phyloP scores from a whole-genome alignment of 495 filamentous ascomycete genomes.

The Tuber umbilicatum region DNA sequence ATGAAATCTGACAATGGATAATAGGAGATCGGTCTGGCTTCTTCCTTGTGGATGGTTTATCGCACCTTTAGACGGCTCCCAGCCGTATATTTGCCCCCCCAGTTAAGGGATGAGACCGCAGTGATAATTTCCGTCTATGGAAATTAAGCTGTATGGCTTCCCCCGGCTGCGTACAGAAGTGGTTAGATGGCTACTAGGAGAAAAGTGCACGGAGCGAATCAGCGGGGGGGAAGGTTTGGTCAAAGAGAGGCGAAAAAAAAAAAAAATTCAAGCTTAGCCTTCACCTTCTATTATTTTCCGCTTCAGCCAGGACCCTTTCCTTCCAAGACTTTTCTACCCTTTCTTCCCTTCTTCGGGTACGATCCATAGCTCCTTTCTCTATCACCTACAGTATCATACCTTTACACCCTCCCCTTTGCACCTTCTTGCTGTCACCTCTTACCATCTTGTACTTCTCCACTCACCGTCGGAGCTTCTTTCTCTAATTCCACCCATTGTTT shows the following conservation, averaged over 20 bases:
- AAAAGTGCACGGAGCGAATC: slow-evolving; percentile 6
- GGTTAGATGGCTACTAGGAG: slow-evolving; percentile 7
- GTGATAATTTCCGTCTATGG: neutral
- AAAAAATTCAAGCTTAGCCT: slow-evolving; percentile 28
- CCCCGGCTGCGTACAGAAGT: neutral
- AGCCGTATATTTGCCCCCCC: neutral
- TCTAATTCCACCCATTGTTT: neutral
- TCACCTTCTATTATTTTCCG: neutral
- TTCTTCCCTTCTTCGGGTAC: slow-evolving; percentile 13
- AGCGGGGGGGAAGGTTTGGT: slow-evolving; percentile 6
- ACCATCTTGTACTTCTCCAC: neutral
- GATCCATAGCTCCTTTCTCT: neutral
- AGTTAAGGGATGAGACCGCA: neutral
- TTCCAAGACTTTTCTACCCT: neutral
- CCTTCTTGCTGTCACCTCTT: neutral
- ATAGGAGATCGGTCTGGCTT: neutral
- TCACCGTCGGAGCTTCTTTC: neutral
- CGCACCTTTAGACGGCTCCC: neutral
- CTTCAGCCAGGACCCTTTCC: neutral
- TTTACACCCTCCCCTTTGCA: neutral
- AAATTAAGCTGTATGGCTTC: neutral
- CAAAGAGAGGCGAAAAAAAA: slow-evolving; percentile 3
- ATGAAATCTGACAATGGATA: slow-evolving; percentile 1
- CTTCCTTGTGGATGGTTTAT: neutral
- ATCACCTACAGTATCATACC: neutral